phyloP scores from a whole-genome alignment of 805 yeast genomes.

The Nakazawaea populi region DNA sequence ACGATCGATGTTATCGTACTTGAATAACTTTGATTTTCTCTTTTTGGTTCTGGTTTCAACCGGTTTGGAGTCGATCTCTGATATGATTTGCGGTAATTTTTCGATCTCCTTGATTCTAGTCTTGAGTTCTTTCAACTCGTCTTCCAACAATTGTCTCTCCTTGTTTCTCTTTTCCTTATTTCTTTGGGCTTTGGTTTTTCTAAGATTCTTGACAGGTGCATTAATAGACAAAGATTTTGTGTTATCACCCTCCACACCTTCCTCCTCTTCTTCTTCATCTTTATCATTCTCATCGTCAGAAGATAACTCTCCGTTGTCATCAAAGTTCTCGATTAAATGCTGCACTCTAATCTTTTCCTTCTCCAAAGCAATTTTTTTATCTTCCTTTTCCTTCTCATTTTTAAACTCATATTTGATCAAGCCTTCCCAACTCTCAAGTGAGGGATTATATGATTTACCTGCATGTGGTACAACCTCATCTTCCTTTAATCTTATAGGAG shows the following conservation, averaged over 20 bases:
- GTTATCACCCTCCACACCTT: conserved; percentile 26
- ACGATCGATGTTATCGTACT: conserved; percentile 33
- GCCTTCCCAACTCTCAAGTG: conserved; percentile 73
- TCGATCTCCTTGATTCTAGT: conserved; percentile 54
- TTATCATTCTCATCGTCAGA: conserved; percentile 30
- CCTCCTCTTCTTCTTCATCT: conserved; percentile 32
- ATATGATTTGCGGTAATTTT: conserved; percentile 39
- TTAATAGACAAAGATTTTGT: conserved; percentile 58
- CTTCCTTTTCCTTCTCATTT: conserved; percentile 62
- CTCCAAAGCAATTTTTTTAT: conserved; percentile 51
- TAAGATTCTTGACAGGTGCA: conserved; percentile 59
- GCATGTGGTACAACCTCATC: conserved; percentile 58
- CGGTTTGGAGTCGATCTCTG: conserved; percentile 13
- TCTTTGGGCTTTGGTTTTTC: conserved; percentile 74
- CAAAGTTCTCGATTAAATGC: conserved; percentile 55
- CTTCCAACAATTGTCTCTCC: conserved; percentile 50
- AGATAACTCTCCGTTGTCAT: conserved; percentile 47
- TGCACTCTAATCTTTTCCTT: conserved; percentile 62
- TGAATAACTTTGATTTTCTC: conserved; percentile 33
- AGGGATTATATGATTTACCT: conserved; percentile 92
- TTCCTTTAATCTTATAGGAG: conserved; percentile 50
- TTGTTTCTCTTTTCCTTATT: conserved; percentile 61
- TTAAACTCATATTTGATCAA: conserved; percentile 63
- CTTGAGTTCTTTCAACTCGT: conserved; percentile 51
- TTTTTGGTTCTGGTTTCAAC: conserved; percentile 20